These are phyloP conservation scores for Clarireedia homoeocarpa DNA, from an alignment of 2,329 filamentous ascomycete genomes.

Conservation along the genomic window DNA sequence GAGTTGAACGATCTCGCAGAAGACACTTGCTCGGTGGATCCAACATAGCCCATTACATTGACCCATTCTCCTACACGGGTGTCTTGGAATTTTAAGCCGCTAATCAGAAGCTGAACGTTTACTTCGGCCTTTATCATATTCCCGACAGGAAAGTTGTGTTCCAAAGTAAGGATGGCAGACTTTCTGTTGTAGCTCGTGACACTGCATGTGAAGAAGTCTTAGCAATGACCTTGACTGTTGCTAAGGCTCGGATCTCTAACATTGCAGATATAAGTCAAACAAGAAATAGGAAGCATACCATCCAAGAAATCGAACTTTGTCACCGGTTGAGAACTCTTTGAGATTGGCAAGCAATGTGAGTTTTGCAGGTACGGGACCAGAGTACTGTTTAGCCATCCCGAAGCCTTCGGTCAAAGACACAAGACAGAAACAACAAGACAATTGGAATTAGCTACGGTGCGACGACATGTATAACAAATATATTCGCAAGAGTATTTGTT, in stretches of 20 bases:
- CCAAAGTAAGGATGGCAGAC: conserved; percentile 55
- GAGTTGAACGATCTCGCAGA: conserved; percentile 22
- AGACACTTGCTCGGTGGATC: conserved; percentile 16
- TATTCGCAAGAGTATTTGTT: too few species aligned
- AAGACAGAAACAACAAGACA: not conserved
- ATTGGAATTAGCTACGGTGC: too few species aligned
- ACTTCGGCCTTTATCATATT: conserved; percentile 48
- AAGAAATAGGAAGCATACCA: conserved; percentile 53
- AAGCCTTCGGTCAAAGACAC: not conserved
- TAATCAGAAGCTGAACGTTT: conserved; percentile 64
- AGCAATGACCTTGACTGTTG: not conserved
- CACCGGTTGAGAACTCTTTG: conserved; percentile 24
- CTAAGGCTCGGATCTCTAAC: too few species aligned
- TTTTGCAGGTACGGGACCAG: conserved; percentile 24
- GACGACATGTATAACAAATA: too few species aligned
- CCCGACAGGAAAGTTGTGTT: conserved; percentile 54
- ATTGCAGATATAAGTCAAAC: not conserved
- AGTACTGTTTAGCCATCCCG: conserved; percentile 17
- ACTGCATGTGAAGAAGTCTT: conserved; percentile 32
- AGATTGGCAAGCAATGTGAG: conserved; percentile 27
- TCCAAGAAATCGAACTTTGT: conserved; percentile 88
- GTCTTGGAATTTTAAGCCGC: conserved; percentile 53
- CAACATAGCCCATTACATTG: conserved; percentile 78
- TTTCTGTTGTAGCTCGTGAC: conserved; percentile 48
- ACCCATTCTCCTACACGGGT: conserved; percentile 75